phyloP scores from a whole-genome alignment of 306 rosid genomes.

The Sesbania bispinosa region DNA sequence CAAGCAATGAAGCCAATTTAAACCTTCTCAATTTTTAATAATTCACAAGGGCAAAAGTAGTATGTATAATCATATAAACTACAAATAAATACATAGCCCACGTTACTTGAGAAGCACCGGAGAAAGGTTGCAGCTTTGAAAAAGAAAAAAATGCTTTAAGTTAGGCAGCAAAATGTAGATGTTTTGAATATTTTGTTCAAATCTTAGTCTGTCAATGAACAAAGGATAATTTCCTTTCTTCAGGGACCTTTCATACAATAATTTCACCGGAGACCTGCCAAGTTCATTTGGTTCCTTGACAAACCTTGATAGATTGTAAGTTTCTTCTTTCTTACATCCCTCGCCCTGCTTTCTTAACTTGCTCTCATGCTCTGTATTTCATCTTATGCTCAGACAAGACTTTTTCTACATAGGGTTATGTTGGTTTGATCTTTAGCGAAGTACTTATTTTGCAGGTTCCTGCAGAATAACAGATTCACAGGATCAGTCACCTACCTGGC shows the following conservation, averaged over 20 bases:
- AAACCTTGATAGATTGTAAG: constrained; percentile 63
- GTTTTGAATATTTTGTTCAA: background rate
- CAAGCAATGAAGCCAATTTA: background rate
- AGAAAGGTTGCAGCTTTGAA: background rate
- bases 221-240: constrained; percentile 1
- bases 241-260: constrained; percentile 89
- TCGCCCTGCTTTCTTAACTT: background rate
- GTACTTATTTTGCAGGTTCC: constrained; percentile 52
- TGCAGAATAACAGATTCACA: constrained; percentile 73
- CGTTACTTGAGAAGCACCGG: background rate
- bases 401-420: background rate
- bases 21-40: background rate
- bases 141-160: too few species aligned
- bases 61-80: background rate
- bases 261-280: constrained; percentile 89
- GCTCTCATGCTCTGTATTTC: background rate
- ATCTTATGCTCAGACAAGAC: background rate
- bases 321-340: constrained; percentile 10
- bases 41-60: background rate
- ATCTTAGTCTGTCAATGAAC: constrained; percentile 13
- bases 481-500: constrained; percentile 88
- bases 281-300: constrained; percentile 79
- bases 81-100: background rate
- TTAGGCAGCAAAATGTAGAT: background rate
- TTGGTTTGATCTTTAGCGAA: constrained; percentile 15